phyloP scores from a whole-genome alignment of 2,329 filamentous ascomycete species.

The Apiospora marii region DNA sequence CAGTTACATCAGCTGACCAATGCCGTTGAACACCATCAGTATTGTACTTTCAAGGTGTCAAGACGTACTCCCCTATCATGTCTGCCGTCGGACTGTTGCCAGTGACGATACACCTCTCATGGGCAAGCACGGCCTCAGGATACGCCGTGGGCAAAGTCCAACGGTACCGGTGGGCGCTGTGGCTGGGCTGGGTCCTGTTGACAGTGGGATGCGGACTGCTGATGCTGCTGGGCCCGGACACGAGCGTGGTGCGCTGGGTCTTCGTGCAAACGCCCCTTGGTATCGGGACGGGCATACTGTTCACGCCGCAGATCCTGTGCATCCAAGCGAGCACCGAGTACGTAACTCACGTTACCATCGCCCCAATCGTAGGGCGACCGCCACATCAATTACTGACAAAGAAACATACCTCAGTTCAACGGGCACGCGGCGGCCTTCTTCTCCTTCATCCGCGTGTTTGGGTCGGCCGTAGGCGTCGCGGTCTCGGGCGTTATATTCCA shows the following conservation, averaged over 20 bases:
- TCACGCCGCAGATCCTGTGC: conserved; percentile 67
- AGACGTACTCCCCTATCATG: conserved; percentile 61
- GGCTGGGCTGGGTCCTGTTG: conserved; percentile 67
- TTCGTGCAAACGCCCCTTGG: conserved; percentile 68
- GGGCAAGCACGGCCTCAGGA: conserved; percentile 62
- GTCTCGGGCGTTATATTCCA: conserved; percentile 75
- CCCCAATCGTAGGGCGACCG: neutral
- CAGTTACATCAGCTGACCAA: neutral
- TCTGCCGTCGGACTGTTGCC: conserved; percentile 66
- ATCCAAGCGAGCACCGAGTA: conserved; percentile 65
- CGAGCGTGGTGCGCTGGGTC: conserved; percentile 63
- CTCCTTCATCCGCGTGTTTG: conserved; percentile 71
- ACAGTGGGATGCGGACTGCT: conserved; percentile 64
- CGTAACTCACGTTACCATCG: neutral
- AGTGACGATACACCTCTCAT: conserved; percentile 69
- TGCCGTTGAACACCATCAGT: conserved; percentile 35
- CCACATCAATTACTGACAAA: neutral
- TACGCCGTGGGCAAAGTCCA: conserved; percentile 62
- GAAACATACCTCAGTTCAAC: conserved; percentile 36
- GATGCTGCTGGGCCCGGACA: conserved; percentile 55
- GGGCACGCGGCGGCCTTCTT: conserved; percentile 71
- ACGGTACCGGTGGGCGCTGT: conserved; percentile 67
- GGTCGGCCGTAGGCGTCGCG: conserved; percentile 71
- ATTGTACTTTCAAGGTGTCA: conserved; percentile 59
- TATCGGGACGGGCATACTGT: conserved; percentile 69